Percentiles rank a stretch among this genome's conserved stretches.
These are phyloP conservation scores for Phytophthora gonapodyides DNA, from an alignment of 352 stramenopile genomes.

Conservation along the genomic window DNA sequence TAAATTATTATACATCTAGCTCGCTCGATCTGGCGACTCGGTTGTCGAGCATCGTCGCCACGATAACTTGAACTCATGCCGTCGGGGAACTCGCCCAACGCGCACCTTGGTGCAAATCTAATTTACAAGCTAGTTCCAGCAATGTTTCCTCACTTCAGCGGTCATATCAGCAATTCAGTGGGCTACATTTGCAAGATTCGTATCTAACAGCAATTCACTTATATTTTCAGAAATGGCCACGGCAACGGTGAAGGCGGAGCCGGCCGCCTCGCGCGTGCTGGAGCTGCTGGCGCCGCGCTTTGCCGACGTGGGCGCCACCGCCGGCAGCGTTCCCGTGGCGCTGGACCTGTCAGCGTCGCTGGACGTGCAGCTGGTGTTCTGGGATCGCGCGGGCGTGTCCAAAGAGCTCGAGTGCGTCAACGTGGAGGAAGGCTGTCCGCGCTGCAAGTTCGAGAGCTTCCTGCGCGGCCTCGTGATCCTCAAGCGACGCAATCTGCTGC, in stretches of 20 bases:
- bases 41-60: slow-evolving; percentile 10
- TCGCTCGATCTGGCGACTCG: slow-evolving; percentile 9
- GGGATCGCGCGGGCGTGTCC: slow-evolving; percentile 19
- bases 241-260: slow-evolving; percentile 18
- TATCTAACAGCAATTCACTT: too few relatives aligned
- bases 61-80: too few relatives aligned
- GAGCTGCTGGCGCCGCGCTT: slow-evolving; percentile 39
- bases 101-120: too few relatives aligned
- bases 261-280: slow-evolving; percentile 16
- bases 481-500: slow-evolving; percentile 36
- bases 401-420: slow-evolving; percentile 52
- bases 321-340: slow-evolving; percentile 15
- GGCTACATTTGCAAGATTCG: too few relatives aligned
- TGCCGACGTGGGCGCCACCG: slow-evolving; percentile 11
- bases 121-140: too few relatives aligned
- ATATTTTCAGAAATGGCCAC: slow-evolving; percentile 3
- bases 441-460: slow-evolving; percentile 51
- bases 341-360: slow-evolving; percentile 30
- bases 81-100: too few relatives aligned
- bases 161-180: too few relatives aligned
- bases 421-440: slow-evolving; percentile 33
- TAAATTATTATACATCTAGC: too few relatives aligned
- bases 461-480: slow-evolving; percentile 47
- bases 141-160: too few relatives aligned
- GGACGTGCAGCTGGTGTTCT: slow-evolving; percentile 40